These are phyloP conservation scores for Lentinula boryana DNA, from an alignment of 768 basidiomycete species.

Conservation along the genomic window DNA sequence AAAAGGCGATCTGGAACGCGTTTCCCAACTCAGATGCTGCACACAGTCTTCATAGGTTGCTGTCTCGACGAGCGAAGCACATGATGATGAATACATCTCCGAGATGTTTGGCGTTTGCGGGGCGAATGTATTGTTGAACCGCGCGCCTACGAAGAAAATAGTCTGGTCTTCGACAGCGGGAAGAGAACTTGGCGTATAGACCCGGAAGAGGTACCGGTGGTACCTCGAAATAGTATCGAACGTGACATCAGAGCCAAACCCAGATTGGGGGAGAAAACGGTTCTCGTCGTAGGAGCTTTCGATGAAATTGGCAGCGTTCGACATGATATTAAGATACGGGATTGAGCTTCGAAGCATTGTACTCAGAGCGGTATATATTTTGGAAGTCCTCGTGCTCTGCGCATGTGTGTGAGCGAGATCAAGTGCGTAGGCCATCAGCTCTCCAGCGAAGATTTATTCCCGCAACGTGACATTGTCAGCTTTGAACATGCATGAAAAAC, in stretches of 20 bases:
- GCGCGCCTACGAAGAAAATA: slow-evolving; percentile 64
- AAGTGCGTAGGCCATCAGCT: neutral
- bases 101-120: neutral
- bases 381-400: slow-evolving; percentile 2
- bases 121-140: slow-evolving; percentile 37
- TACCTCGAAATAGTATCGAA: slow-evolving; percentile 56
- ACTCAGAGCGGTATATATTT: neutral
- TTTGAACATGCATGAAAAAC: neutral
- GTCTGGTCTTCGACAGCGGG: slow-evolving; percentile 48
- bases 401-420: neutral
- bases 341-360: neutral
- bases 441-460: neutral
- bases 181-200: slow-evolving; percentile 67
- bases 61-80: slow-evolving; percentile 23
- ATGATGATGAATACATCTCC: slow-evolving; percentile 32
- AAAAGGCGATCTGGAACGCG: slow-evolving; percentile 61
- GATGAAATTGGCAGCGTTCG: neutral
- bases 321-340: neutral
- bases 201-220: slow-evolving; percentile 75
- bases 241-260: slow-evolving; percentile 57
- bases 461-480: slow-evolving; percentile 2
- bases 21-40: slow-evolving; percentile 73
- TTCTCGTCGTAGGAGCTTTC: neutral
- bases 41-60: slow-evolving; percentile 19
- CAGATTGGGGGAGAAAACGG: slow-evolving; percentile 52